Conservation (phyloP, 495 filamentous ascomycete genomes). For the Podospora conica region DNA sequence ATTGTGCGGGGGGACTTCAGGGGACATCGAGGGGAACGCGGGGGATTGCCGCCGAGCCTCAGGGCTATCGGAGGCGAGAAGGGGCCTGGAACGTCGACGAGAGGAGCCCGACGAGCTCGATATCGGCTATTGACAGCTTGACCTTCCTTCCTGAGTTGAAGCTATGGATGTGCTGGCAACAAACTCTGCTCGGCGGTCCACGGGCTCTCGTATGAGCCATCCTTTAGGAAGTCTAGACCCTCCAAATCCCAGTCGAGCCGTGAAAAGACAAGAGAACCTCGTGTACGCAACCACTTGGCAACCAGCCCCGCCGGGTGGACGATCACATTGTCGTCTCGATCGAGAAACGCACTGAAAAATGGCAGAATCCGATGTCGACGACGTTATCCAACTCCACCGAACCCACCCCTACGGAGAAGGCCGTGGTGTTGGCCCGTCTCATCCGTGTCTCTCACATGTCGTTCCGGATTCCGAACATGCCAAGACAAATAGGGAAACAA, state of each 20-base stretch:
- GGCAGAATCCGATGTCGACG: background rate
- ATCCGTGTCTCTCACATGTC: constrained; percentile 1
- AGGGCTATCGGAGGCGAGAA: background rate
- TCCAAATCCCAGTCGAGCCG: background rate
- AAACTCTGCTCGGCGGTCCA: background rate
- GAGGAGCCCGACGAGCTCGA: background rate
- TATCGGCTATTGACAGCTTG: background rate
- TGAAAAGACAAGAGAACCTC: background rate
- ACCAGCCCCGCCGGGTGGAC: background rate
- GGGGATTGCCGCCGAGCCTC: background rate
- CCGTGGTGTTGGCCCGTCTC: background rate
- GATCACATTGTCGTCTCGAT: background rate
- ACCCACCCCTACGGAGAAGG: background rate
- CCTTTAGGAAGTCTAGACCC: background rate
- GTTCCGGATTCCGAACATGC: no score
- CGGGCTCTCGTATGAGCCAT: background rate
- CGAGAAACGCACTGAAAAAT: background rate
- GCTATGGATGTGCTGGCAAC: background rate
- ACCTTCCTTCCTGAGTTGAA: background rate
- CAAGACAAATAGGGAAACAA: no score
- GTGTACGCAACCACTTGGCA: background rate
- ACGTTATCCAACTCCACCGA: background rate
- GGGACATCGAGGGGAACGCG: background rate
- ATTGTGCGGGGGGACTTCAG: background rate
- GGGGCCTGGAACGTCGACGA: background rate